These are phyloP conservation scores for Pholiota molesta DNA, from an alignment of 768 basidiomycete species.

Conservation along the genomic window DNA sequence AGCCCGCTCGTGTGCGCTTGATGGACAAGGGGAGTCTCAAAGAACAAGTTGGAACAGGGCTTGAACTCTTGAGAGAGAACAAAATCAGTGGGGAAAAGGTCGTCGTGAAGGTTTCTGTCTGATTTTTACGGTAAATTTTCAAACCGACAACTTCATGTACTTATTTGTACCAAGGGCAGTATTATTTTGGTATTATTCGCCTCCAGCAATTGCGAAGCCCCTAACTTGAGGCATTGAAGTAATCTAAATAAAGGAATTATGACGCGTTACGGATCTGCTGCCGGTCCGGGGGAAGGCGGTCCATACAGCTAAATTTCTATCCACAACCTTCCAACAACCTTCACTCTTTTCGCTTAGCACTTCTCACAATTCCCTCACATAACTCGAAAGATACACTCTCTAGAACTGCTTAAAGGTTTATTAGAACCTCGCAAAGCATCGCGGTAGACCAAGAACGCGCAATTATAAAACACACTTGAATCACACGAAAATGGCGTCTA, in stretches of 20 bases:
- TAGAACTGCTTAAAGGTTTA: too few relatives aligned
- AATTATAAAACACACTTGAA: too few relatives aligned
- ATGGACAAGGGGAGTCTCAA: constrained; percentile 45
- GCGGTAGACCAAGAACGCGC: too few relatives aligned
- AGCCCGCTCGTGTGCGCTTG: constrained; percentile 43
- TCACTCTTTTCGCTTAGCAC: too few relatives aligned
- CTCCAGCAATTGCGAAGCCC: not conserved
- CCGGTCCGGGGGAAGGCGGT: not conserved
- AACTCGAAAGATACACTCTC: too few relatives aligned
- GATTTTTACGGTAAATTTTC: not conserved
- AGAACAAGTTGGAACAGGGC: constrained; percentile 42
- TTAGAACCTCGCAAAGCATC: too few relatives aligned
- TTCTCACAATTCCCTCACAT: too few relatives aligned
- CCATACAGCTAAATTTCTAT: too few relatives aligned
- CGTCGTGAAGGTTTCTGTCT: constrained; percentile 31
- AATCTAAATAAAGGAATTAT: too few relatives aligned
- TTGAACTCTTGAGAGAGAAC: constrained; percentile 49
- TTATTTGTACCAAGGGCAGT: not conserved
- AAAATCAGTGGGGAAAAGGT: constrained; percentile 55
- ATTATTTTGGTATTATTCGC: too few relatives aligned
- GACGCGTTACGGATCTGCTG: not conserved
- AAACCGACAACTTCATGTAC: not conserved
- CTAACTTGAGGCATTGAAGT: not conserved
- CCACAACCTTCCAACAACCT: too few relatives aligned
- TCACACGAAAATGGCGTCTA: too few relatives aligned